These are phyloP conservation scores for Acanthamoeba pearcei DNA, from an alignment of 208 protist genomes.

Conservation along the genomic window DNA sequence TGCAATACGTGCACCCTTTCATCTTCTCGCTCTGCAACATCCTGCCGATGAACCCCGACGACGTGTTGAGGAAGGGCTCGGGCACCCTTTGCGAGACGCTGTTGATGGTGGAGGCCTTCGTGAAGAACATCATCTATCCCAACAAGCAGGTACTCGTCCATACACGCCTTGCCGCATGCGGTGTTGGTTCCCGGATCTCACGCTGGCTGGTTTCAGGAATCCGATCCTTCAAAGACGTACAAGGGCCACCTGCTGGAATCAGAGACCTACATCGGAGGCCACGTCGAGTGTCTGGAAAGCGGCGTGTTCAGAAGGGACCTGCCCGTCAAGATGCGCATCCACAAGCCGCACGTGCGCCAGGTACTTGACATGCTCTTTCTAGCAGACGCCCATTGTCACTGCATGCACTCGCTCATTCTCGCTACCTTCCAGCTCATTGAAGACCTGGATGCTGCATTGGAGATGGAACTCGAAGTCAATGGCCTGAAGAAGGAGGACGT, in stretches of 20 bases:
- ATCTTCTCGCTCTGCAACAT: slow-evolving; percentile 99
- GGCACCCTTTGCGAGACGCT: slow-evolving; percentile 99
- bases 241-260: slow-evolving; percentile 98
- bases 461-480: slow-evolving; percentile 87
- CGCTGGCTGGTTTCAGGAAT: slow-evolving; percentile 22
- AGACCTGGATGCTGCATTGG: slow-evolving; percentile 94
- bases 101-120: slow-evolving; percentile 98
- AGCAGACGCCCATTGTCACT: not conserved
- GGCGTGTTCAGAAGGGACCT: slow-evolving; percentile 99
- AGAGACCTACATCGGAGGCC: slow-evolving; percentile 99
- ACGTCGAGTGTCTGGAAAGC: slow-evolving; percentile 90
- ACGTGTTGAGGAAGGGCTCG: slow-evolving; percentile 98
- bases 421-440: slow-evolving; percentile 92
- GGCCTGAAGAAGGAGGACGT: slow-evolving; percentile 91
- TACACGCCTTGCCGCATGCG: not conserved
- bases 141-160: slow-evolving; percentile 96
- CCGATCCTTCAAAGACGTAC: slow-evolving; percentile 91
- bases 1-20: slow-evolving; percentile 99
- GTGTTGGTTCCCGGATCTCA: not conserved
- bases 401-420: not conserved
- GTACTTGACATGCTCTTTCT: not conserved
- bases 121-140: slow-evolving; percentile 98
- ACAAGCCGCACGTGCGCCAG: slow-evolving; percentile 61
- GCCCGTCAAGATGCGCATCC: slow-evolving; percentile 78
- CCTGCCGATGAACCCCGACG: slow-evolving; percentile 99